These are phyloP conservation scores for Dimocarpus longan DNA, from an alignment of 345 rosid species.

Conservation along the genomic window DNA sequence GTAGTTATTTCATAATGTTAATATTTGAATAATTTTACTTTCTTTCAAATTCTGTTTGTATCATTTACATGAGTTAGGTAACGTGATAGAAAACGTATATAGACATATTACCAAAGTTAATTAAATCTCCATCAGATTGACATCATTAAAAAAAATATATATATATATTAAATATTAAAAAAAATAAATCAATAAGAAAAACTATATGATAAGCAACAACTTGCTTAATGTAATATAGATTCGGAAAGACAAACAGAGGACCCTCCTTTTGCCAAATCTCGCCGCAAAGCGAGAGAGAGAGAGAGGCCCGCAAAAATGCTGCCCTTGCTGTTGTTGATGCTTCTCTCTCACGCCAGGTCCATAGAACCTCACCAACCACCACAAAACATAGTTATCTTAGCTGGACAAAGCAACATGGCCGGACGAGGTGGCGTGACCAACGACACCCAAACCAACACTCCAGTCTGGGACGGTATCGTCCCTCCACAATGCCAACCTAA, in stretches of 20 bases:
- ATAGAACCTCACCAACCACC: constrained; percentile 26
- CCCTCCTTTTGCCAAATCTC: constrained; percentile 10
- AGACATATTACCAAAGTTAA: too few species aligned
- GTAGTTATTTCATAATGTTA: too few species aligned
- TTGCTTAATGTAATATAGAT: neutral
- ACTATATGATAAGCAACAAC: constrained; percentile 25
- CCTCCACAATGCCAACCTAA: constrained; percentile 62
- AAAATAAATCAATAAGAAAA: neutral
- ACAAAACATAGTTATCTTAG: constrained; percentile 58
- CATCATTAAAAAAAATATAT: too few species aligned
- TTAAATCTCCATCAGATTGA: too few species aligned
- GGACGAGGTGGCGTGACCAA: constrained; percentile 78
- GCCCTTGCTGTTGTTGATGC: constrained; percentile 19
- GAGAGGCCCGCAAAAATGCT: constrained; percentile 23
- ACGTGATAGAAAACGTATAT: neutral
- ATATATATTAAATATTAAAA: neutral
- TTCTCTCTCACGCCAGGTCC: constrained; percentile 23
- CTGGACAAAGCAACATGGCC: constrained; percentile 97
- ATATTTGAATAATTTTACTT: too few species aligned
- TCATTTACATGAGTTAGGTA: neutral
- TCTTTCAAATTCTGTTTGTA: too few species aligned
- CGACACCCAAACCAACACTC: constrained; percentile 34
- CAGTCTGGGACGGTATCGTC: constrained; percentile 69
- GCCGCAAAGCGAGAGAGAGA: constrained; percentile 6
- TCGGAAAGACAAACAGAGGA: constrained; percentile 7